These are phyloP conservation scores for Aechmea fasciata DNA, from an alignment of 176 grass and related monocot species.

Conservation along the genomic window DNA sequence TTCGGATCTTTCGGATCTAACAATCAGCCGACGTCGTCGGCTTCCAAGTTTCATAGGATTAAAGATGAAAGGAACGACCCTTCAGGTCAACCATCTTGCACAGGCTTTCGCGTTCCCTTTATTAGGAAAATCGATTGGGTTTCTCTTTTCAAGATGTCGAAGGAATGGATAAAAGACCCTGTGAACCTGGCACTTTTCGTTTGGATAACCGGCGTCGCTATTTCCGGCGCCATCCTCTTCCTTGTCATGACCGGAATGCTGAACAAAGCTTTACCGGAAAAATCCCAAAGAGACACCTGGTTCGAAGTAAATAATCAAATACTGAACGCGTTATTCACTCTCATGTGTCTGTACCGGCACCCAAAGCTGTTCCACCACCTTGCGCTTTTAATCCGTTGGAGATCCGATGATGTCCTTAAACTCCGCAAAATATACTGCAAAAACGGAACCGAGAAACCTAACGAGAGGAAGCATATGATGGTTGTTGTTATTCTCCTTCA, in stretches of 20 bases:
- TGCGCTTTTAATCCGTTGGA: constrained; percentile 41
- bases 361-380: constrained; percentile 55
- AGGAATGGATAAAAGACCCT: constrained; percentile 56
- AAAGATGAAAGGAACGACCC: not conserved
- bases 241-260: constrained; percentile 82
- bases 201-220: constrained; percentile 41
- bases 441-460: constrained; percentile 39
- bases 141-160: constrained; percentile 34
- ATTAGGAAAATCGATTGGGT: constrained; percentile 55
- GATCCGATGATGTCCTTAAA: constrained; percentile 26
- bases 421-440: constrained; percentile 68
- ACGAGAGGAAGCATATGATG: constrained; percentile 68
- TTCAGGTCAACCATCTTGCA: not conserved
- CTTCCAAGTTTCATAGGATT: constrained; percentile 17
- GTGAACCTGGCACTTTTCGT: constrained; percentile 53
- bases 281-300: constrained; percentile 38
- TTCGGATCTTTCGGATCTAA: not conserved
- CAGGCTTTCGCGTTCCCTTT: constrained; percentile 26
- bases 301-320: constrained; percentile 83
- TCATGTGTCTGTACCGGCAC: constrained; percentile 69
- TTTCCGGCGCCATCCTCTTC: constrained; percentile 75
- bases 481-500: constrained; percentile 53
- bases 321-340: constrained; percentile 56
- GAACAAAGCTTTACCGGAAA: constrained; percentile 30
- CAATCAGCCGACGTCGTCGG: not conserved